Evolutionary conservation across 2,329 filamentous ascomycete genomes (phyloP).

Genomic region (Biscogniauxia sp.): DNA sequence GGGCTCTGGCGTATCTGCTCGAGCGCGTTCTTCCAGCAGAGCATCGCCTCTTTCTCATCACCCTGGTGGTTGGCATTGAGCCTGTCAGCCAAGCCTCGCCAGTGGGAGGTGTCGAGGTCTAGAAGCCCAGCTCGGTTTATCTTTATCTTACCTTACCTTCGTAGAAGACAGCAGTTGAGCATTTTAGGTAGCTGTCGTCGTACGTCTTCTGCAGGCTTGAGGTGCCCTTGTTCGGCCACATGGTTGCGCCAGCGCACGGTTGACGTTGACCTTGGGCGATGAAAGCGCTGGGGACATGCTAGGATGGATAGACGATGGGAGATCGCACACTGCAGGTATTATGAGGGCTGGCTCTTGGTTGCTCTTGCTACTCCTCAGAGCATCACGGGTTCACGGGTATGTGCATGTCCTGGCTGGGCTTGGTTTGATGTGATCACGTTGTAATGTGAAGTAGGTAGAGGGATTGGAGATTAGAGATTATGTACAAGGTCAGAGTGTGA

Average conservation of each 20-base stretch:
- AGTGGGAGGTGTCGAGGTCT: neutral
- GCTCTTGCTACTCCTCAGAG: neutral
- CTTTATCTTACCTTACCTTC: conserved; percentile 72
- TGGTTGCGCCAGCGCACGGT: conserved; percentile 28
- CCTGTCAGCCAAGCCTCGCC: neutral
- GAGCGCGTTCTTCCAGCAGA: conserved; percentile 85
- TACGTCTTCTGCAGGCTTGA: conserved; percentile 93
- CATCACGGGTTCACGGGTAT: neutral
- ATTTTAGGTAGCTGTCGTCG: conserved; percentile 92
- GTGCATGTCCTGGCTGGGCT: neutral
- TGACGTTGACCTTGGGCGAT: conserved; percentile 4
- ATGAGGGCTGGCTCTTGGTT: too few species aligned
- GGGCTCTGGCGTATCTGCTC: conserved; percentile 87
- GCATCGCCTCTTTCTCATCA: conserved; percentile 85
- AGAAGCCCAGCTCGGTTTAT: too few species aligned
- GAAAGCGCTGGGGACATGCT: conserved; percentile 1
- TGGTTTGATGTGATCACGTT: neutral
- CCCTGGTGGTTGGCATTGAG: conserved; percentile 55
- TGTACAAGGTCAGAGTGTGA: neutral
- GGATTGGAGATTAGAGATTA: neutral
- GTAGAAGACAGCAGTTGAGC: conserved; percentile 94
- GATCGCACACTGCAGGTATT: neutral
- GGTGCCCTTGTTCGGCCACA: conserved; percentile 55
- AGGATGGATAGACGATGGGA: neutral
- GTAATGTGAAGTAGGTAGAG: neutral